phyloP scores from a whole-genome alignment of 1,284 basidiomycete species.

The Porogramme epimiltina region DNA sequence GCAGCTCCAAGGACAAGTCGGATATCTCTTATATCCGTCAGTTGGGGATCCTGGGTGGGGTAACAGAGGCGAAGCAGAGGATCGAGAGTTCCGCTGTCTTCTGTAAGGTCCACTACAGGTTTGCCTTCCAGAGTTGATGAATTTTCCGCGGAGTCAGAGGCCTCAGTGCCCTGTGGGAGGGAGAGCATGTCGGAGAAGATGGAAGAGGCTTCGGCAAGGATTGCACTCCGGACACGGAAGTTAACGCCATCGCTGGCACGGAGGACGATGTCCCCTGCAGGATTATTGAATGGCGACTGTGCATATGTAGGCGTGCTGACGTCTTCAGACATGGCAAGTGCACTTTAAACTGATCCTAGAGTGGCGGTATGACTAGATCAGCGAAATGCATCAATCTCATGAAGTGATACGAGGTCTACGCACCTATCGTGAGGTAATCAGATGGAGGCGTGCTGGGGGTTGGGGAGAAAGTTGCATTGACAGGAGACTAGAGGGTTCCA shows the following conservation, averaged over 20 bases:
- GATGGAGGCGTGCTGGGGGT: too few species aligned
- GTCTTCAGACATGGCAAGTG: background rate
- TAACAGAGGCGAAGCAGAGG: conserved; percentile 26
- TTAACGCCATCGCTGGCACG: conserved; percentile 22
- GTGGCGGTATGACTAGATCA: background rate
- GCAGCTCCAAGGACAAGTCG: conserved; percentile 9
- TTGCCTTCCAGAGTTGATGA: background rate
- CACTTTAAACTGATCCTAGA: too few species aligned
- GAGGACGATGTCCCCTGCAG: conserved; percentile 29
- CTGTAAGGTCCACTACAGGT: conserved; percentile 14
- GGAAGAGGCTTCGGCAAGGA: conserved; percentile 23
- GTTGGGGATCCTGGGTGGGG: conserved; percentile 15
- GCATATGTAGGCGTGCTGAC: background rate
- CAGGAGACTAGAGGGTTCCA: too few species aligned
- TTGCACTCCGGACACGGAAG: conserved; percentile 14
- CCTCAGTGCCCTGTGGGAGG: conserved; percentile 4
- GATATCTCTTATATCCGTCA: conserved; percentile 9
- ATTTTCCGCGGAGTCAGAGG: background rate
- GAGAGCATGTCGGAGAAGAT: conserved; percentile 40
- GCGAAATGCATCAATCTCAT: too few species aligned
- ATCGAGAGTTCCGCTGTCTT: conserved; percentile 18
- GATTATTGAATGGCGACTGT: conserved; percentile 4
- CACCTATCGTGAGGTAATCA: too few species aligned
- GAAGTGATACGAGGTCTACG: too few species aligned
- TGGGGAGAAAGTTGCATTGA: too few species aligned